phyloP scores from a whole-genome alignment of 495 filamentous ascomycete genomes.

The Talaromyces proteolyticus region DNA sequence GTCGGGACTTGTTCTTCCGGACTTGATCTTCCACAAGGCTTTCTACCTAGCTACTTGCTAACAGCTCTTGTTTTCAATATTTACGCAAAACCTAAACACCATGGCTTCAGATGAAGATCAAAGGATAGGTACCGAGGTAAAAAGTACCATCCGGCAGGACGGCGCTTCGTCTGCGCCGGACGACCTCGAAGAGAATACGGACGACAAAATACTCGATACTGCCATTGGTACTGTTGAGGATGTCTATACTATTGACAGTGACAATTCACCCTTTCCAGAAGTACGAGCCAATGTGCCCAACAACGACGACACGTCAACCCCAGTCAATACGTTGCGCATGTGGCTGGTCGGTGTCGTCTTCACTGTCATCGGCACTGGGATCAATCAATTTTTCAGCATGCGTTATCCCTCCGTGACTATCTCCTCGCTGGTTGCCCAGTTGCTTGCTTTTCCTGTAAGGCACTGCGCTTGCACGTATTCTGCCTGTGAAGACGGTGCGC shows the following conservation, averaged over 20 bases:
- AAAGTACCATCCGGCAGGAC: not conserved
- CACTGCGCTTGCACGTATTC: slow-evolving; percentile 29
- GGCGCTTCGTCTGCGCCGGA: not conserved
- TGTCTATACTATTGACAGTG: slow-evolving; percentile 6
- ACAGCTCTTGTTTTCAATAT: not conserved
- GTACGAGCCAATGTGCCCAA: slow-evolving; percentile 68
- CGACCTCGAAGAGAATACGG: not conserved
- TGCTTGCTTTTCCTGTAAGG: slow-evolving; percentile 59
- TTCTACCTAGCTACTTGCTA: not conserved
- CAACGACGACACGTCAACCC: slow-evolving; percentile 59
- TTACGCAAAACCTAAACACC: not conserved
- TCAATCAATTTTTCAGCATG: slow-evolving; percentile 77
- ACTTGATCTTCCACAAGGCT: not conserved
- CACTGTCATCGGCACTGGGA: slow-evolving; percentile 67
- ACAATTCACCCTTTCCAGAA: slow-evolving; percentile 41
- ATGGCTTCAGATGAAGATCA: not conserved
- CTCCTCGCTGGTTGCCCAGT: slow-evolving; percentile 55
- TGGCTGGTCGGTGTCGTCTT: slow-evolving; percentile 71
- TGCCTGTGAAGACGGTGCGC: slow-evolving; percentile 38
- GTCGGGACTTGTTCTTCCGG: no score
- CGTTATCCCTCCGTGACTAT: slow-evolving; percentile 84
- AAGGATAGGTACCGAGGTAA: not conserved
- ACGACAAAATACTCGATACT: not conserved
- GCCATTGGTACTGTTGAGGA: slow-evolving; percentile 5
- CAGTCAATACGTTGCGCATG: slow-evolving; percentile 79